Base-by-base conservation (phyloP, 306 rosid genomes). In the Gastrolobium bilobum region DNA sequence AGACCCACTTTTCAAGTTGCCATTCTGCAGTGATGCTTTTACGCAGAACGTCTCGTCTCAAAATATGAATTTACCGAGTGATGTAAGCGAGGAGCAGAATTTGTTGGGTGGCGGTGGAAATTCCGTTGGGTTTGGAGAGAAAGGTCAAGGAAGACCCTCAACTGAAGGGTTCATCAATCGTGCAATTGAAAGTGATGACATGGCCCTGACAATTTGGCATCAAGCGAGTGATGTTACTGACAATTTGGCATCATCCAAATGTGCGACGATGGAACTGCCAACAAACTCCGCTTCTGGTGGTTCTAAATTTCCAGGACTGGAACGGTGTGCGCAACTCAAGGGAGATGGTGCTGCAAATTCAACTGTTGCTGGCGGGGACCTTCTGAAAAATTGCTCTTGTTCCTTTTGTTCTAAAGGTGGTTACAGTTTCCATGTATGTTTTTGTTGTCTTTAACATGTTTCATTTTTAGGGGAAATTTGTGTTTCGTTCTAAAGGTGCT, bases 381-480 rank as follows among this genome's bases (percentile, higher is more conserved):
- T 73, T 54, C 75, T 91, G 10, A 90, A 89, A 77, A 56, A 43
- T 38, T 95, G 99, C 84, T 80, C 90, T 42, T 95, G 99, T 80
- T 68, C 90, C 48, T 93, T 95, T 78, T 95, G 99, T 87, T 81
- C 93, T 75, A 91, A 91, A 93, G 99, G 99, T 95, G 57, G 29
- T 62, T 47, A 35, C 59, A 26, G 20, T 47, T 67, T 80, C 13
- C 54, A 9, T 61, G 14, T 8, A 20, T 60, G 10, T 29, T 60
- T 30, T 52, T 60, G 35, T 67, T 67, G 15, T 71, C 42, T 67
- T 65, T 26, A 1, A 54, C 14, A 43, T 46, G 10, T 71, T 67
- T 8, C 42, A 50, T 37, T 71, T 63, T 57, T 63, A 2, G 82
- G 53, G 34, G 20, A 60, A 6, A 30, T 42, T 63, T 66, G 10